Percentiles rank a stretch among this genome's conserved stretches.
Evolutionary conservation across 208 protist genomes (phyloP).

Genomic region (Naegleria gruberi): DNA sequence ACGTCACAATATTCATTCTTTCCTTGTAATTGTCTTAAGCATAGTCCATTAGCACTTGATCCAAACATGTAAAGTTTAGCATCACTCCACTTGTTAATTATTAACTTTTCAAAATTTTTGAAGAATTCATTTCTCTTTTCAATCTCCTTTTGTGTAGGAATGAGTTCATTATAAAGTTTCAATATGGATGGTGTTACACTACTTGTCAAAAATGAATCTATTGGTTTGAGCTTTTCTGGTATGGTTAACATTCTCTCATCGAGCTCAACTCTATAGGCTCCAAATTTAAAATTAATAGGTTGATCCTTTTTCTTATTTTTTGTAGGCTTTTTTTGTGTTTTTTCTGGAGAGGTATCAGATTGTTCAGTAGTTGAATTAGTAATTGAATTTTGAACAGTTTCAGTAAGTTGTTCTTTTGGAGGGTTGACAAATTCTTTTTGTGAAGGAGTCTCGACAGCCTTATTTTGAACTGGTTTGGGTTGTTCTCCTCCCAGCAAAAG

Average conservation of each 20-base stretch:
- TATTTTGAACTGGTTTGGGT: too few relatives aligned
- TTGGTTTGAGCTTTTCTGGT: neutral
- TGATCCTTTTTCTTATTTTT: neutral
- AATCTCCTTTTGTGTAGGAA: constrained; percentile 6
- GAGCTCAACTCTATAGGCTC: neutral
- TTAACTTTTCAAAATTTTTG: neutral
- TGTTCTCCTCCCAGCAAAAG: neutral
- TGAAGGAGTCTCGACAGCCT: too few relatives aligned
- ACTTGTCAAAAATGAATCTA: neutral
- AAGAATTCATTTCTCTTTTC: constrained; percentile 10
- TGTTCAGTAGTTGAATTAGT: neutral
- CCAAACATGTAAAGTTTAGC: constrained; percentile 9
- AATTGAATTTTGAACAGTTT: neutral
- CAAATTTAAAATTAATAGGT: neutral
- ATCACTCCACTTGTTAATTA: neutral
- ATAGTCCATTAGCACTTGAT: neutral
- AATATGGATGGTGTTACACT: neutral
- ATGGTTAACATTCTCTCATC: neutral
- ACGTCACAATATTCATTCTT: neutral
- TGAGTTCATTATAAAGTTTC: neutral
- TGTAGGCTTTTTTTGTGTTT: neutral
- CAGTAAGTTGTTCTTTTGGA: neutral
- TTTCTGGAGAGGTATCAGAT: neutral
- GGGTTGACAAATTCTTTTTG: too few relatives aligned
- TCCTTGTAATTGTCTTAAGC: neutral